Percentiles rank a stretch among this genome's conserved stretches.
These are phyloP conservation scores for Thraustochytrium sp. DNA, from an alignment of 352 stramenopile genomes.

Conservation along the genomic window DNA sequence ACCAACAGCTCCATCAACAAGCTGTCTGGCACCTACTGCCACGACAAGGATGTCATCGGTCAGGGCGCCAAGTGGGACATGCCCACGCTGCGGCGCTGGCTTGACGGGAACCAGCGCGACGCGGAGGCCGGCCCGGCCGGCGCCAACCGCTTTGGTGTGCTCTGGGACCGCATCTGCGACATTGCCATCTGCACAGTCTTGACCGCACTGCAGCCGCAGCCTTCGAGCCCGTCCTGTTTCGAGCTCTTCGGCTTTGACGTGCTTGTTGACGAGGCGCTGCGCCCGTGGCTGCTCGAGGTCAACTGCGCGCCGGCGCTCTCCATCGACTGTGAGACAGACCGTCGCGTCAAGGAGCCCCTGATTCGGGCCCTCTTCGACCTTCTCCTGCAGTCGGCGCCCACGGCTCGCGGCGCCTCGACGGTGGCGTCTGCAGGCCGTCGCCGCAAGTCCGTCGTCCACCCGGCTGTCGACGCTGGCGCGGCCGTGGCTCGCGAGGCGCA, in stretches of 20 bases:
- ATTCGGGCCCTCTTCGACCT: constrained; percentile 69
- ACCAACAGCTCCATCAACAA: constrained; percentile 39
- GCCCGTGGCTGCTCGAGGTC: constrained; percentile 77
- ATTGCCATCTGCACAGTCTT: constrained; percentile 80
- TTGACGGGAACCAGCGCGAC: constrained; percentile 1
- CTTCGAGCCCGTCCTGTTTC: constrained; percentile 57
- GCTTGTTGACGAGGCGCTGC: constrained; percentile 66
- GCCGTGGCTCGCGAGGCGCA: not conserved
- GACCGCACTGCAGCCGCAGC: constrained; percentile 53
- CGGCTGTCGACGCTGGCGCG: not conserved
- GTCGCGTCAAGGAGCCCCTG: constrained; percentile 76
- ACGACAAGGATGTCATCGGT: constrained; percentile 40
- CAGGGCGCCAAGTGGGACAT: constrained; percentile 71
- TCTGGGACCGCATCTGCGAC: constrained; percentile 60
- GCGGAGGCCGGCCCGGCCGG: too few relatives aligned
- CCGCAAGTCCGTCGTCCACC: not conserved
- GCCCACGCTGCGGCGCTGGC: constrained; percentile 43
- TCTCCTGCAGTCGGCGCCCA: constrained; percentile 46
- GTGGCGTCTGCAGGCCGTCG: not conserved
- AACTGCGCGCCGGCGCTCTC: constrained; percentile 80
- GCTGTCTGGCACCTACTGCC: constrained; percentile 40
- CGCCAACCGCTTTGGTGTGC: constrained; percentile 53
- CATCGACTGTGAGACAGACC: constrained; percentile 74
- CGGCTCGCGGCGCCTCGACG: not conserved
- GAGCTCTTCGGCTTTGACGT: constrained; percentile 82